These are phyloP conservation scores for Candida lessepsii DNA, from an alignment of 805 yeast genomes.

Conservation along the genomic window DNA sequence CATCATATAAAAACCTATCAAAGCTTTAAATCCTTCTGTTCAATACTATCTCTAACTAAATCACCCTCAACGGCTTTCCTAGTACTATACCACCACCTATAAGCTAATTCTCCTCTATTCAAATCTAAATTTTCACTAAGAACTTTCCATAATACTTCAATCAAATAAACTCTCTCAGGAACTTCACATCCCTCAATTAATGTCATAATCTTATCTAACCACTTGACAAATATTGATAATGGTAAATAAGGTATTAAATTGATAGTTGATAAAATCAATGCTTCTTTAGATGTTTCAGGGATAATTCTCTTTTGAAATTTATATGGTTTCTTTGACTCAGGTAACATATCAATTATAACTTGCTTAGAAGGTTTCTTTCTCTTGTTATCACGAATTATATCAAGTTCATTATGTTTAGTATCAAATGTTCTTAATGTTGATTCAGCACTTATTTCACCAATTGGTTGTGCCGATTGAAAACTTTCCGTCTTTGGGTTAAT, in stretches of 20 bases:
- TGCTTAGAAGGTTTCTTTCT: conserved; percentile 33
- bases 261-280: conserved; percentile 47
- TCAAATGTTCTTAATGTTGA: conserved; percentile 33
- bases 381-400: conserved; percentile 30
- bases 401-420: conserved; percentile 16
- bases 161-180: conserved; percentile 27
- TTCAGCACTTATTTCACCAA: conserved; percentile 34
- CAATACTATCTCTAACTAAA: not conserved
- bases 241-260: conserved; percentile 54
- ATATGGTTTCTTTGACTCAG: conserved; percentile 14
- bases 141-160: conserved; percentile 48
- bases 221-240: conserved; percentile 34
- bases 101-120: conserved; percentile 53
- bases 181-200: conserved; percentile 31
- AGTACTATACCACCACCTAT: conserved; percentile 62
- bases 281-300: conserved; percentile 48
- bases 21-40: conserved; percentile 2
- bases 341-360: conserved; percentile 18
- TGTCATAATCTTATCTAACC: conserved; percentile 48
- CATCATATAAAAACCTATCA: not conserved
- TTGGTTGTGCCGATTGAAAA: conserved; percentile 39
- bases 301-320: conserved; percentile 23
- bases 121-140: conserved; percentile 58
- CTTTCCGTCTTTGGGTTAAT: conserved; percentile 14
- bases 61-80: conserved; percentile 10